These are phyloP conservation scores for Yamadazyma blattariae DNA, from an alignment of 1,139 yeast genomes.

Conservation along the genomic window DNA sequence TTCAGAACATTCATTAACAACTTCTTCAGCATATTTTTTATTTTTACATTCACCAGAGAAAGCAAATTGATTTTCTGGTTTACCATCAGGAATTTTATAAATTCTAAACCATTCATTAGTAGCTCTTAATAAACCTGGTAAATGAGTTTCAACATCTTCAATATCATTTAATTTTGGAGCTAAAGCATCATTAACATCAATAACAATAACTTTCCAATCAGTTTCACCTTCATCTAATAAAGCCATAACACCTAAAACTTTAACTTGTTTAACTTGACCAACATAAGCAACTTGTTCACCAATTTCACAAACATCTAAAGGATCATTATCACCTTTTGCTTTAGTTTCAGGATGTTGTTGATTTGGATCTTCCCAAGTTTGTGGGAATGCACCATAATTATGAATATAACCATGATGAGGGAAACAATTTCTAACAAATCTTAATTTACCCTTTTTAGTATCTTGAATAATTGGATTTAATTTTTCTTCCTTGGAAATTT, in stretches of 20 bases:
- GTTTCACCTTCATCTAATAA: constrained; percentile 96
- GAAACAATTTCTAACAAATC: constrained; percentile 87
- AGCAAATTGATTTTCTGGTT: constrained; percentile 83
- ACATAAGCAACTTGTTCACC: constrained; percentile 69
- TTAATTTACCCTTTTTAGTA: constrained; percentile 82
- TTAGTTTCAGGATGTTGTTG: constrained; percentile 68
- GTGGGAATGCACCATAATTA: constrained; percentile 98
- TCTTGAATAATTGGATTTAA: constrained; percentile 94
- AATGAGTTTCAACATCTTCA: constrained; percentile 73
- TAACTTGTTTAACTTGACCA: constrained; percentile 79
- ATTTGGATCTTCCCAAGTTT: constrained; percentile 88
- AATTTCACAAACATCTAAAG: constrained; percentile 93
- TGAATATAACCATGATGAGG: constrained; percentile 97
- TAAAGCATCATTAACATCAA: constrained; percentile 78
- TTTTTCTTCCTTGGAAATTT: constrained; percentile 69
- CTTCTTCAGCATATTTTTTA: constrained; percentile 65
- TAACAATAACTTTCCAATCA: constrained; percentile 94
- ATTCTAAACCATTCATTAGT: constrained; percentile 93
- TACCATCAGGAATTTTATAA: constrained; percentile 93
- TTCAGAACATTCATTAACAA: constrained; percentile 71
- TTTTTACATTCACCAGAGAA: constrained; percentile 77
- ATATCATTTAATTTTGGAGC: constrained; percentile 74
- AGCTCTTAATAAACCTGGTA: constrained; percentile 84
- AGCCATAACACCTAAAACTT: constrained; percentile 90
- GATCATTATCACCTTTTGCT: constrained; percentile 93